A percentile compares a stretch with the other conserved stretches of the same genome.
Conservation (phyloP, 805 yeast genomes). For the Debaryomyces maramus region DNA sequence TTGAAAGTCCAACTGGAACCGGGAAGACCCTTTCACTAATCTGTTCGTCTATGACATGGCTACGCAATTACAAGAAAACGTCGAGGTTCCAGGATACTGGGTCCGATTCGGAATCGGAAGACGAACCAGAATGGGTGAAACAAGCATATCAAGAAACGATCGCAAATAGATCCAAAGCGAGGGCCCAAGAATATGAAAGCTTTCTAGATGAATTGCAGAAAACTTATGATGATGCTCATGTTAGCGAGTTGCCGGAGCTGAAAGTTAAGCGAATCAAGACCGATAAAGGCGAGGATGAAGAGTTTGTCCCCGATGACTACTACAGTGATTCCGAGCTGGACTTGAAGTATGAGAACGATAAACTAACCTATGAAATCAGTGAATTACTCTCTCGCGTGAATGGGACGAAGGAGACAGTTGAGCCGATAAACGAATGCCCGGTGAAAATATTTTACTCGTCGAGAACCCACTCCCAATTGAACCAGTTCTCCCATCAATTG, state of each 20-base stretch:
- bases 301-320: slow-evolving; percentile 36
- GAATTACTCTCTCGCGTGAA: slow-evolving; percentile 46
- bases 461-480: slow-evolving; percentile 86
- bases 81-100: slow-evolving; percentile 6
- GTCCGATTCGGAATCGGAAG: slow-evolving; percentile 28
- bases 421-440: slow-evolving; percentile 29
- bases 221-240: slow-evolving; percentile 19
- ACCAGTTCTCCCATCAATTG: slow-evolving; percentile 77
- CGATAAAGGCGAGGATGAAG: slow-evolving; percentile 3
- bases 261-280: slow-evolving; percentile 6
- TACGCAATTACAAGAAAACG: slow-evolving; percentile 49
- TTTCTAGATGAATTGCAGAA: slow-evolving; percentile 36
- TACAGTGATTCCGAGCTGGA: slow-evolving; percentile 26
- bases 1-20: slow-evolving; percentile 94
- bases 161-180: slow-evolving; percentile 22
- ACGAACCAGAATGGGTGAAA: slow-evolving; percentile 73
- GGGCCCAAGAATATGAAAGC: slow-evolving; percentile 40
- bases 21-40: slow-evolving; percentile 89
- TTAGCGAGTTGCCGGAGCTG: slow-evolving; percentile 12
- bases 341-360: slow-evolving; percentile 22
- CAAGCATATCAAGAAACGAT: slow-evolving; percentile 35
- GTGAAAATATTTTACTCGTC: slow-evolving; percentile 67
- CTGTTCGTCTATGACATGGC: slow-evolving; percentile 84
- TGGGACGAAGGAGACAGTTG: slow-evolving; percentile 19
- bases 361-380: slow-evolving; percentile 49